A percentile compares a stretch with the other conserved stretches of the same genome.
Conservation (phyloP, 495 filamentous ascomycete species). For the Talaromyces nanjingensis region DNA sequence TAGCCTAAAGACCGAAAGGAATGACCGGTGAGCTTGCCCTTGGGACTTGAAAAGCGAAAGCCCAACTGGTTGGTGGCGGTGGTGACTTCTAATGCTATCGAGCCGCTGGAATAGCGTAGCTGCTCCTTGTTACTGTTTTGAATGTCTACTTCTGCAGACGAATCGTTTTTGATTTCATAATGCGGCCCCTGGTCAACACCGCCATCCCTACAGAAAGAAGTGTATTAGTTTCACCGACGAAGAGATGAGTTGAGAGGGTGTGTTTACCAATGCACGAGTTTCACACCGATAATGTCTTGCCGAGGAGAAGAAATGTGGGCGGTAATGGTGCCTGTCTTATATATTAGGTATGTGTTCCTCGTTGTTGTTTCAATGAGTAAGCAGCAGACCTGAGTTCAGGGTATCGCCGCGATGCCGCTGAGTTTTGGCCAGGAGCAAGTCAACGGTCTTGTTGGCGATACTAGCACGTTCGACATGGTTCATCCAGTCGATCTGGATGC, state of each 20-base stretch:
- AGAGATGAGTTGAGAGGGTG: neutral
- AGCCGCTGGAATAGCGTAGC: slow-evolving; percentile 50
- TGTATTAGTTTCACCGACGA: neutral
- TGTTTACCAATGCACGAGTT: slow-evolving; percentile 54
- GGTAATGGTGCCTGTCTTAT: slow-evolving; percentile 19
- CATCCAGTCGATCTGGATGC: slow-evolving; percentile 39
- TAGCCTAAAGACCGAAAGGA: slow-evolving; percentile 54
- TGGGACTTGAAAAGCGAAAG: slow-evolving; percentile 46
- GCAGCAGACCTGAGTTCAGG: slow-evolving; percentile 44
- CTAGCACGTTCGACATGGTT: slow-evolving; percentile 36
- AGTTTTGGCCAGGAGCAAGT: slow-evolving; percentile 33
- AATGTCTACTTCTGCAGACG: slow-evolving; percentile 35
- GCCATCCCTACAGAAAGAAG: slow-evolving; percentile 24
- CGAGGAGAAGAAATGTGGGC: slow-evolving; percentile 40
- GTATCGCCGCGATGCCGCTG: slow-evolving; percentile 48
- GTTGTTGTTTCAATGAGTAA: neutral
- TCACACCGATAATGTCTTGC: slow-evolving; percentile 55
- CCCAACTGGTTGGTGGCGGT: slow-evolving; percentile 47
- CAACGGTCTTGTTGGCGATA: slow-evolving; percentile 26
- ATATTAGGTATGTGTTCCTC: neutral
- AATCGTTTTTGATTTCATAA: slow-evolving; percentile 49
- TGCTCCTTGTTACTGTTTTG: slow-evolving; percentile 34
- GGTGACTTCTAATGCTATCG: slow-evolving; percentile 45
- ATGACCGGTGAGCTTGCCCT: slow-evolving; percentile 50
- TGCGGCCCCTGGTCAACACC: slow-evolving; percentile 49